phyloP scores from a whole-genome alignment of 73 alveolate species.

The Effrenium voratum region DNA sequence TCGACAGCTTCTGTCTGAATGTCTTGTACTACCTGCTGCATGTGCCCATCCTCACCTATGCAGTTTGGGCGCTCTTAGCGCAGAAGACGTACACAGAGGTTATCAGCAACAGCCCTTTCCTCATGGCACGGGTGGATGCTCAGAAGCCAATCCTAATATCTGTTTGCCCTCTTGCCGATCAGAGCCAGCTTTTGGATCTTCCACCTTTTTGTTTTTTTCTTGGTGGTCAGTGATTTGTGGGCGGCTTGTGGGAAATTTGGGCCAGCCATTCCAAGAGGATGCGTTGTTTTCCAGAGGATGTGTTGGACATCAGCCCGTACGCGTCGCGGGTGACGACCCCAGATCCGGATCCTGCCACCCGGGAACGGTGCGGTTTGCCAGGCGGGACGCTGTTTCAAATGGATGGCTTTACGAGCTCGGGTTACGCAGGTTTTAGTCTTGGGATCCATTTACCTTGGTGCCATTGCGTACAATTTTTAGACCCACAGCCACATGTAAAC shows the following conservation, averaged over 20 bases:
- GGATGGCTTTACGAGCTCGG: not conserved
- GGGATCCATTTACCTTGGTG: too few species aligned
- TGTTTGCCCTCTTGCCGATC: not conserved
- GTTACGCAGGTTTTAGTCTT: not conserved
- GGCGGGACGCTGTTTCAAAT: too few species aligned
- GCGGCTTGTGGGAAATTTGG: not conserved
- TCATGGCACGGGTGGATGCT: not conserved
- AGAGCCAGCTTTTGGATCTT: not conserved
- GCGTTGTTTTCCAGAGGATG: not conserved
- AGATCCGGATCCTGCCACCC: too few species aligned
- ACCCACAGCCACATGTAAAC: too few species aligned
- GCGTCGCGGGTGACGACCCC: too few species aligned
- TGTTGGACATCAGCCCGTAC: too few species aligned
- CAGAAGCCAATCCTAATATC: too few species aligned
- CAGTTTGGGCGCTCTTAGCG: not conserved
- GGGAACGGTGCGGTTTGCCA: too few species aligned
- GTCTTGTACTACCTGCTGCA: conserved; percentile 37
- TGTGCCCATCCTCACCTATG: conserved; percentile 2
- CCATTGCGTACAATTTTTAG: too few species aligned
- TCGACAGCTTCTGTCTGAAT: not conserved
- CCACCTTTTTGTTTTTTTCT: too few species aligned
- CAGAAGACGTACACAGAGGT: not conserved
- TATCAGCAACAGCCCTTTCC: conserved; percentile 12
- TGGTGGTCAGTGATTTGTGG: not conserved
- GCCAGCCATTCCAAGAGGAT: not conserved